Percentiles rank a stretch among this genome's conserved stretches.
Evolutionary conservation across 2,329 filamentous ascomycete genomes (phyloP).

Genomic region (Chaetomiaceae sp.): DNA sequence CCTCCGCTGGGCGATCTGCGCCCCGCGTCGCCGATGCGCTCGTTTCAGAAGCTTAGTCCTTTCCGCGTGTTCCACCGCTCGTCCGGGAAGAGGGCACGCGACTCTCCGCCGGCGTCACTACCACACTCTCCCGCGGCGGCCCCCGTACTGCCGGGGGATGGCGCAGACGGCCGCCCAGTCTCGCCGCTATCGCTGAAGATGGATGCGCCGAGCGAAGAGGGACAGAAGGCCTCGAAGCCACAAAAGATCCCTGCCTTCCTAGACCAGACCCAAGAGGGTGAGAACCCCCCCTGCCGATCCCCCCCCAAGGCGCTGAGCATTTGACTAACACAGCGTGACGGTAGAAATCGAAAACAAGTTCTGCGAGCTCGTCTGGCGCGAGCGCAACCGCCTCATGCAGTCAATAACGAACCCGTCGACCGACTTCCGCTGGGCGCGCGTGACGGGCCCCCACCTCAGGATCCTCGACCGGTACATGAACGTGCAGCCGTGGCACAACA

Average conservation of each 20-base stretch:
- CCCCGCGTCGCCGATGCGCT: constrained; percentile 14
- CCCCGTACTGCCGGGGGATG: constrained; percentile 8
- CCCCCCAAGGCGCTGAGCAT: background rate
- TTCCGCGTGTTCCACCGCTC: constrained; percentile 32
- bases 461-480: constrained; percentile 81
- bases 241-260: constrained; percentile 47
- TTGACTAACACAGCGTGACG: constrained; percentile 3
- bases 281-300: constrained; percentile 27
- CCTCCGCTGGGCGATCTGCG: constrained; percentile 21
- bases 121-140: constrained; percentile 26
- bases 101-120: constrained; percentile 28
- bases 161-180: constrained; percentile 20
- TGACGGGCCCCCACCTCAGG: constrained; percentile 52
- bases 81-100: constrained; percentile 30
- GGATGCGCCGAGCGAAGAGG: constrained; percentile 11
- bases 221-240: constrained; percentile 2
- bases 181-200: constrained; percentile 25
- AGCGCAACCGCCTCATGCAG: constrained; percentile 45
- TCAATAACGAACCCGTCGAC: constrained; percentile 37
- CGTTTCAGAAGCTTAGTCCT: constrained; percentile 25
- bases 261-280: constrained; percentile 44
- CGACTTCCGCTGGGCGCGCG: constrained; percentile 44
- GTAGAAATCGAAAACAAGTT: constrained; percentile 50
- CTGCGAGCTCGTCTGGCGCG: constrained; percentile 50
- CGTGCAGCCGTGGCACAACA: constrained; percentile 84